A percentile compares a stretch with the other conserved stretches of the same genome.
Evolutionary conservation across 176 grass and related monocot genomes (phyloP).

Genomic region (Eremochloa ophiuroides): DNA sequence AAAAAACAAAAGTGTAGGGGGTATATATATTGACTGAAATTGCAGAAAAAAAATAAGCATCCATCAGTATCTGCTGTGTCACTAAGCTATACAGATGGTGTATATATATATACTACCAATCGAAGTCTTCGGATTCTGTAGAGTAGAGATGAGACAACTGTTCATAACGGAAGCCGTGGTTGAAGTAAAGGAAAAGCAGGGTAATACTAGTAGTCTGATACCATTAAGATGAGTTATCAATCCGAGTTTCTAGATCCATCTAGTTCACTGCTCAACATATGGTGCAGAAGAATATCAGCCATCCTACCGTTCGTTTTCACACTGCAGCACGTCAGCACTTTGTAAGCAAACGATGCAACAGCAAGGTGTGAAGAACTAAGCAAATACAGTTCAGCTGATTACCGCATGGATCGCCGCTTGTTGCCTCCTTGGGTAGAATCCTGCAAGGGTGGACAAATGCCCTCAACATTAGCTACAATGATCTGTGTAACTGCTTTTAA

Average conservation of each 20-base stretch:
- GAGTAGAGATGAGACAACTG: background rate
- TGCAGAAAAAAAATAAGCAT: background rate
- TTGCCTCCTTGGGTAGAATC: constrained; percentile 24
- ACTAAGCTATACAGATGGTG: constrained; percentile 7
- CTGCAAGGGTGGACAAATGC: constrained; percentile 11
- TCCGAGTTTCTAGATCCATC: constrained; percentile 46
- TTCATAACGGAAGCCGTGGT: constrained; percentile 8
- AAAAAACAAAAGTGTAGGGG: background rate
- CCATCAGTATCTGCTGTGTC: background rate
- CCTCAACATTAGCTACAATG: constrained; percentile 4
- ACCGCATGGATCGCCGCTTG: constrained; percentile 40
- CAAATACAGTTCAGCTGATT: constrained; percentile 36
- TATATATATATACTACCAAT: background rate
- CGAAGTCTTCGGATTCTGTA: background rate
- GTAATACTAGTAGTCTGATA: background rate
- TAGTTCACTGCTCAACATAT: constrained; percentile 83
- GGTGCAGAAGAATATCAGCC: constrained; percentile 92
- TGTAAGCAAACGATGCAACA: constrained; percentile 1
- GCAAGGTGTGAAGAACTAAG: background rate
- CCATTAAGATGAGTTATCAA: constrained; percentile 36
- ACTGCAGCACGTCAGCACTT: constrained; percentile 32
- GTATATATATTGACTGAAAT: background rate
- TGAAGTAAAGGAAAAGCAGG: background rate
- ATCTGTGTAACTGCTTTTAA: background rate
- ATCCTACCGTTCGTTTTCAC: constrained; percentile 57